Evolutionary conservation across 1,284 basidiomycete species (phyloP), one percentile per base, ranked within the genome.

Genomic region (Trichosporon sp.): DNA sequence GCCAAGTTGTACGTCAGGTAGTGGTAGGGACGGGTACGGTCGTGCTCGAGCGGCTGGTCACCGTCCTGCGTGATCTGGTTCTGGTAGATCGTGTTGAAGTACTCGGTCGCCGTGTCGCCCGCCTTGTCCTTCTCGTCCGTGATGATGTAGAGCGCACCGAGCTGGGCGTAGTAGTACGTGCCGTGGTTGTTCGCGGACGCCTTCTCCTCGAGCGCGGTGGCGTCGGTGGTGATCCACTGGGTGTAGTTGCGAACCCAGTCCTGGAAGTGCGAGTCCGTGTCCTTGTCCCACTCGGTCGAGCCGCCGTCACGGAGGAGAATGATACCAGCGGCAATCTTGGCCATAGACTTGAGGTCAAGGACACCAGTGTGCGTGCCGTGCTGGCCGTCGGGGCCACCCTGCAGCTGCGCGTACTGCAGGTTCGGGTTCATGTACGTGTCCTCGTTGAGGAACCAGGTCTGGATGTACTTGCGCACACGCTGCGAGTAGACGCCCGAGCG

Each of bases 351-450:
- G 31, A 65, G 37, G 63, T 73, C 72, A 25, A 73, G 65, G 3
- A 72, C 62, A 59, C 72, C 72, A 10, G 69, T 71, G 56, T 71
- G 70, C 23, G 62, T 32, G 36, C 70, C 72, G 10, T 25, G 32
- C 54, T 68, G 66, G 11, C 60, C 59, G 10, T 60, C 56, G 21
- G 87, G 87, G 0, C 88, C 88, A 4, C 88, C 84, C 31, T 85
- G 74, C 74, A 87, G 82, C 71, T 90, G 88, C 0, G 84, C 86
- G 70, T 84, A 89, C 69, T 86, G 83, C 63, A 89, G 78, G 73
- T 88, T 86, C 2, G 88, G 88, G 68, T 87, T 86, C 86, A 89
- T 88, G 23, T 73, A 80, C 0, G 86, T 88, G 6, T 76, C 78
- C 0, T 80, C 64, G 65, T 87, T 81, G 14, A 89, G 77, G 81